A percentile compares a stretch with the other conserved stretches of the same genome.
These are phyloP conservation scores for Sclerotinia spermophila DNA, from an alignment of 2,329 filamentous ascomycete genomes.

Conservation along the genomic window DNA sequence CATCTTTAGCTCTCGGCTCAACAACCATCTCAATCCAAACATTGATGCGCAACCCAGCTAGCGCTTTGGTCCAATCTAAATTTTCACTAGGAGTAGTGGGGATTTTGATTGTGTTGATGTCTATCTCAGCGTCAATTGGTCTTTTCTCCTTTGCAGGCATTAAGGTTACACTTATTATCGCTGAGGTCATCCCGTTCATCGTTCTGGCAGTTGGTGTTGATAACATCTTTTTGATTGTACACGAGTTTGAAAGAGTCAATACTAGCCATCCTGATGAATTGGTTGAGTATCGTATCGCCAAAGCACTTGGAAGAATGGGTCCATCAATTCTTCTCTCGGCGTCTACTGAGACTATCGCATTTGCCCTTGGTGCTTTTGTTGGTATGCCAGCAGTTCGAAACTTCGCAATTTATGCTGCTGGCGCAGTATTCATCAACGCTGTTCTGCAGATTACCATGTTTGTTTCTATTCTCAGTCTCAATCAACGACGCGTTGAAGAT, in stretches of 20 bases:
- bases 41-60: constrained; percentile 75
- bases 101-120: constrained; percentile 95
- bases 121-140: constrained; percentile 90
- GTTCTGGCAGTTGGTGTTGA: constrained; percentile 95
- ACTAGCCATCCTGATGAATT: constrained; percentile 83
- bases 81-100: constrained; percentile 93
- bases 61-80: constrained; percentile 90
- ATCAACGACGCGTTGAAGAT: constrained; percentile 86
- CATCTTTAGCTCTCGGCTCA: constrained; percentile 86
- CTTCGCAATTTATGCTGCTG: constrained; percentile 93
- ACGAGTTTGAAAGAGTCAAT: constrained; percentile 96
- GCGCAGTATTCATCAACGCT: constrained; percentile 95
- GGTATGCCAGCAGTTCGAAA: constrained; percentile 98
- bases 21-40: constrained; percentile 75
- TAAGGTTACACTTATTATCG: constrained; percentile 95
- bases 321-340: constrained; percentile 94
- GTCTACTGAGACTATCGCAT: constrained; percentile 90
- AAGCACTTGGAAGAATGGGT: constrained; percentile 91
- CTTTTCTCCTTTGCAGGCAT: constrained; percentile 88
- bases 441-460: constrained; percentile 98
- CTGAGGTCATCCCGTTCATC: constrained; percentile 96
- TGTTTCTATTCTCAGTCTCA: constrained; percentile 83
- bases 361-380: constrained; percentile 87
- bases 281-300: constrained; percentile 80
- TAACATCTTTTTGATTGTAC: constrained; percentile 98